phyloP scores from a whole-genome alignment of 306 rosid species.

The Cucumis melo region DNA sequence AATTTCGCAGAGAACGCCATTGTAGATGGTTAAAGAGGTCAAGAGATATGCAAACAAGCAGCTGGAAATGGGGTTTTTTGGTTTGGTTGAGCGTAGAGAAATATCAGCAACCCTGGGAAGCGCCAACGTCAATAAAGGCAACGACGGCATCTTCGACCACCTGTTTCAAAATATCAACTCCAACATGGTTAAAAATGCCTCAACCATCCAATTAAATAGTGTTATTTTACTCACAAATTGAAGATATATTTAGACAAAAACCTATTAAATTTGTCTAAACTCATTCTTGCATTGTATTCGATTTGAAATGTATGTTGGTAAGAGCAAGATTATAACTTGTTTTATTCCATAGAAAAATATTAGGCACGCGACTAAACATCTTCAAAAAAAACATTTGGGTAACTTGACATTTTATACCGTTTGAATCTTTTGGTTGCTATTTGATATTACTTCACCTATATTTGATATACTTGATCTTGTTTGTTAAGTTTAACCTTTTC shows the following conservation, averaged over 20 bases:
- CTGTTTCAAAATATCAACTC: not conserved
- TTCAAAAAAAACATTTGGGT: too few species aligned
- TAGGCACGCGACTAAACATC: too few species aligned
- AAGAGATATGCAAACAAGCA: not conserved
- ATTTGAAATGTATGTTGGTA: too few species aligned
- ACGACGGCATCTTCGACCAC: not conserved
- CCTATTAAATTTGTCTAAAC: too few species aligned
- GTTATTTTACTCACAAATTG: too few species aligned
- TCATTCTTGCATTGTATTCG: too few species aligned
- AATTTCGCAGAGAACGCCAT: slow-evolving; percentile 65
- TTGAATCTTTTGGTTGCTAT: not conserved
- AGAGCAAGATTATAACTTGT: too few species aligned
- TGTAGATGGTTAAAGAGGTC: slow-evolving; percentile 7
- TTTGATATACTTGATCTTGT: not conserved
- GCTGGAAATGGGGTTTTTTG: not conserved
- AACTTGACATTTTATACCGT: not conserved
- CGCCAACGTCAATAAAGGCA: not conserved
- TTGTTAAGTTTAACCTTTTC: not conserved
- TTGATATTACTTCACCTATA: too few species aligned
- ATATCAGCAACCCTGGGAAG: not conserved
- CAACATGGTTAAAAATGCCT: too few species aligned
- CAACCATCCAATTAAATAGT: not conserved
- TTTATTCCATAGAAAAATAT: too few species aligned
- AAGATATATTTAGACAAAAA: too few species aligned
- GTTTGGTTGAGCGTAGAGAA: not conserved